Evolutionary conservation across 2,329 filamentous ascomycete species (phyloP).

Genomic region (Atkinsonella hypoxylon): DNA sequence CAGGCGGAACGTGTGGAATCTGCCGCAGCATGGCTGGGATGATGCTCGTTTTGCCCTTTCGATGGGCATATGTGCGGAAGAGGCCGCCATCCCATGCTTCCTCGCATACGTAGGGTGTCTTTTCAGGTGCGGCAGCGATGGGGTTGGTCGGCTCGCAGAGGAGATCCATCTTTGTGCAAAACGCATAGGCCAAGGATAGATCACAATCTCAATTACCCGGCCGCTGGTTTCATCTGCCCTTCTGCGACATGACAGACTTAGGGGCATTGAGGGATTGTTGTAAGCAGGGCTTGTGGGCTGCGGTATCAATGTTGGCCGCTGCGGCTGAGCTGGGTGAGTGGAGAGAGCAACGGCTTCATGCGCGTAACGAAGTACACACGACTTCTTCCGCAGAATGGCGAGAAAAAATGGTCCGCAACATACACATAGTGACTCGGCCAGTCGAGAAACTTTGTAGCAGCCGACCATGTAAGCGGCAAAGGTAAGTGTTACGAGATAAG

Average conservation of each 20-base stretch:
- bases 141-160: slow-evolving; percentile 11
- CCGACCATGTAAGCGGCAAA: too few relatives aligned
- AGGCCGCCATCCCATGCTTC: slow-evolving; percentile 16
- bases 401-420: too few relatives aligned
- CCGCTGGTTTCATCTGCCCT: too few relatives aligned
- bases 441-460: too few relatives aligned
- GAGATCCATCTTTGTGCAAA: slow-evolving; percentile 10
- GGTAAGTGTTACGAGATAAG: too few relatives aligned
- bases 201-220: too few relatives aligned
- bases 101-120: slow-evolving; percentile 13
- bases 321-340: neutral
- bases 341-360: neutral
- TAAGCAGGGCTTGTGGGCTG: too few relatives aligned
- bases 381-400: too few relatives aligned
- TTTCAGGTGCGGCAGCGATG: slow-evolving; percentile 4
- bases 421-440: too few relatives aligned
- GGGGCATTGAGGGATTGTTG: too few relatives aligned
- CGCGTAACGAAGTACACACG: too few relatives aligned
- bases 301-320: neutral
- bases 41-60: slow-evolving; percentile 8
- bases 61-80: slow-evolving; percentile 15
- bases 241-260: too few relatives aligned
- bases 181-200: neutral
- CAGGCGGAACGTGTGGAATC: neutral
- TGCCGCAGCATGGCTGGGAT: slow-evolving; percentile 6